A percentile compares a stretch with the other conserved stretches of the same genome.
Conservation (phyloP, 1,284 basidiomycete species). For the Cutaneotrichosporon sp. region DNA sequence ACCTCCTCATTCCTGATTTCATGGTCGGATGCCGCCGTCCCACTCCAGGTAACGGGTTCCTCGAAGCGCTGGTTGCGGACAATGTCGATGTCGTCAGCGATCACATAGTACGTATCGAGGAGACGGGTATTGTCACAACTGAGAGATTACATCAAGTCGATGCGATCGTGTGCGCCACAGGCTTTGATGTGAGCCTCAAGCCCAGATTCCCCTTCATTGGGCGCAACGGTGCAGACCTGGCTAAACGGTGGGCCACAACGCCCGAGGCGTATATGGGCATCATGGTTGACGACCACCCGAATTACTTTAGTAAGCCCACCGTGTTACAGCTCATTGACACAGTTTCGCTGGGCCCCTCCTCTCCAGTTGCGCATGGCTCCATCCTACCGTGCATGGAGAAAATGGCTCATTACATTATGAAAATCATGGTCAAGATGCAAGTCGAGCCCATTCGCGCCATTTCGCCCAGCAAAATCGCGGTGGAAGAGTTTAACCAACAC, state of each 20-base stretch:
- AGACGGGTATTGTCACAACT: conserved; percentile 28
- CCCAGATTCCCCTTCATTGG: conserved; percentile 37
- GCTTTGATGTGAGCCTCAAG: conserved; percentile 36
- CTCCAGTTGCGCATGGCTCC: conserved; percentile 13
- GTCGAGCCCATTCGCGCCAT: conserved; percentile 20
- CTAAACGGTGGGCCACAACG: conserved; percentile 36
- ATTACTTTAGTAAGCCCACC: conserved; percentile 19
- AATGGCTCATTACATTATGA: conserved; percentile 27
- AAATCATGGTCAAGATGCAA: conserved; percentile 19
- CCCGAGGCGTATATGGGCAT: conserved; percentile 37
- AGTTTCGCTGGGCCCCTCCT: conserved; percentile 5
- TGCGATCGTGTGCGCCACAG: conserved; percentile 37
- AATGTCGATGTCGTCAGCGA: conserved; percentile 32
- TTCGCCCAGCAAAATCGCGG: conserved; percentile 30
- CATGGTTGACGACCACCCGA: conserved; percentile 38
- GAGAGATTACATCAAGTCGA: conserved; percentile 33
- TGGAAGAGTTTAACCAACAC: conserved; percentile 38
- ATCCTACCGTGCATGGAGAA: conserved; percentile 26
- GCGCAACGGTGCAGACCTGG: conserved; percentile 31
- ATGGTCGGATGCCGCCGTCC: conserved; percentile 42
- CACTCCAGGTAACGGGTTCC: conserved; percentile 48
- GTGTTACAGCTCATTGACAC: not conserved
- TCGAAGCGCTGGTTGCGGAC: conserved; percentile 38
- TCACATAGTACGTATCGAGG: conserved; percentile 26
- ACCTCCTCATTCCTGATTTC: conserved; percentile 28